These are phyloP conservation scores for Wallacemonas sp. DNA, from an alignment of 208 protist species.

Conservation along the genomic window DNA sequence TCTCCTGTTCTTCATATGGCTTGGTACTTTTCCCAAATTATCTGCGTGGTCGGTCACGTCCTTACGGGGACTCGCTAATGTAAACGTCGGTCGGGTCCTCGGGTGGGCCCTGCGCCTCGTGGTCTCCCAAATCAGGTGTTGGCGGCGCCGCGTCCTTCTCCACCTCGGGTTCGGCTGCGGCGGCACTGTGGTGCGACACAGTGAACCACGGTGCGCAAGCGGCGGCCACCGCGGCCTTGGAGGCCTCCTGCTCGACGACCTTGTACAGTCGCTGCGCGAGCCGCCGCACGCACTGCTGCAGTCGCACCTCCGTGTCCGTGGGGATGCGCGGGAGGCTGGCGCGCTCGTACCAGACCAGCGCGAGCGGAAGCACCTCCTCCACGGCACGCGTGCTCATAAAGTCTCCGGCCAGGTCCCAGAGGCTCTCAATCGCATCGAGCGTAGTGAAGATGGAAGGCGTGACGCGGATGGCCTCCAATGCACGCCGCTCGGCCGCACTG, in stretches of 20 bases:
- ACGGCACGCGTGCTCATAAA: constrained; percentile 79
- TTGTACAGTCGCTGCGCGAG: constrained; percentile 24
- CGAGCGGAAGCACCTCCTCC: constrained; percentile 72
- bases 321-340: constrained; percentile 61
- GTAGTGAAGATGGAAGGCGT: constrained; percentile 52
- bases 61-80: not conserved
- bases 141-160: not conserved
- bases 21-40: no score
- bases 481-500: constrained; percentile 47
- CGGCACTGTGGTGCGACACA: not conserved
- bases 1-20: no score
- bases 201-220: constrained; percentile 2
- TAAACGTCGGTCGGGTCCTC: not conserved
- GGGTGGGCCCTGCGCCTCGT: not conserved
- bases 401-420: constrained; percentile 55
- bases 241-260: not conserved
- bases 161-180: not conserved
- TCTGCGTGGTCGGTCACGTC: not conserved
- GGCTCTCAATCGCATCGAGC: constrained; percentile 54
- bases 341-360: constrained; percentile 78
- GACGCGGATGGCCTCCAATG: constrained; percentile 53
- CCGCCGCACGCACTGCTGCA: constrained; percentile 35
- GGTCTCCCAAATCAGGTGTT: no score
- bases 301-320: constrained; percentile 71
- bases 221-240: not conserved